Conservation (phyloP, 2,329 filamentous ascomycete genomes). For the Colletotrichum zoysiae region DNA sequence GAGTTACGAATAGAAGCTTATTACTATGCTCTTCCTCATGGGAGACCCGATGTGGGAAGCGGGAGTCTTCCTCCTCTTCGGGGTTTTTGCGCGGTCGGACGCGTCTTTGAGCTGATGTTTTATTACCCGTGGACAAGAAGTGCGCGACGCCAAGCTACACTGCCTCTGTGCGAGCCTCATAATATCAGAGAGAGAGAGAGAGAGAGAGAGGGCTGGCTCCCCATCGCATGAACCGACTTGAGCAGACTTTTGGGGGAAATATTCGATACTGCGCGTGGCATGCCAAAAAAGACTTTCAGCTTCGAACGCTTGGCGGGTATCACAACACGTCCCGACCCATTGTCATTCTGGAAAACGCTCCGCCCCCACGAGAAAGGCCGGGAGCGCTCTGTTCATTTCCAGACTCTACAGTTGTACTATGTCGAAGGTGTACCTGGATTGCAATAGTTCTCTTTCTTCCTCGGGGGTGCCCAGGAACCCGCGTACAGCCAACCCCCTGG, state of each 20-base stretch:
- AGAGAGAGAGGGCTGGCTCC: background rate
- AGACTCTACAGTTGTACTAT: background rate
- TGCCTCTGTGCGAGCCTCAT: slow-evolving; percentile 14
- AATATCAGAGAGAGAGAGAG: background rate
- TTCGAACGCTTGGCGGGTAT: background rate
- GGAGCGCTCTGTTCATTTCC: slow-evolving; percentile 17
- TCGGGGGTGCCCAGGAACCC: slow-evolving; percentile 14
- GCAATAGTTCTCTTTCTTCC: background rate
- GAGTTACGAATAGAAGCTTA: slow-evolving; percentile 1
- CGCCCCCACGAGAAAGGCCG: background rate
- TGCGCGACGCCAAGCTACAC: background rate
- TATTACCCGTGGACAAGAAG: background rate
- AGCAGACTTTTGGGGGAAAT: background rate
- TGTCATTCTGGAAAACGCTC: background rate
- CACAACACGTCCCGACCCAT: background rate
- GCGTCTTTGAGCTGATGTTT: slow-evolving; percentile 28
- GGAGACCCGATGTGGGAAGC: background rate
- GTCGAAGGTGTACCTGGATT: background rate
- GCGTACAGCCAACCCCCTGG: slow-evolving; percentile 3
- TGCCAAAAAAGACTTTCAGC: background rate
- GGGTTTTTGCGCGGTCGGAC: slow-evolving; percentile 22
- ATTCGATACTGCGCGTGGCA: background rate
- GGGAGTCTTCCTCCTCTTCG: background rate
- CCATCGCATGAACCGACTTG: slow-evolving; percentile 13
- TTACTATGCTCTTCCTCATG: background rate